Evolutionary conservation across 225 moss, liverwort and hornwort genomes (phyloP).

Genomic region (Bryoerythrophyllum caledonicum): DNA sequence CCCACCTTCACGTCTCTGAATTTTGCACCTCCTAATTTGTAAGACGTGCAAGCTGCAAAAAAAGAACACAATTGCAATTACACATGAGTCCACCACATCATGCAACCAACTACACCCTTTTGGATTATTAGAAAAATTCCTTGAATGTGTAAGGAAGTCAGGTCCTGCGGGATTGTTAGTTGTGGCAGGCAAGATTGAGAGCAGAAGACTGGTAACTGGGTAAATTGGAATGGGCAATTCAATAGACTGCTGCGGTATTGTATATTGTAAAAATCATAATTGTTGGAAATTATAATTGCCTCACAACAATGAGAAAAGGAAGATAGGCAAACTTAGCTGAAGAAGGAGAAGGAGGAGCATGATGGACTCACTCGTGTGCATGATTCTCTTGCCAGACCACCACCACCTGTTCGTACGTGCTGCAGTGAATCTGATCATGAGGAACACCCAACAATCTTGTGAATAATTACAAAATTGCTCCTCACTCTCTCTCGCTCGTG

Average conservation of each 20-base stretch:
- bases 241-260: too few relatives aligned
- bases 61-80: neutral
- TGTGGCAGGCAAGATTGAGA: slow-evolving; percentile 2
- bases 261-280: neutral
- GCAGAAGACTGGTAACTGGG: neutral
- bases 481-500: neutral
- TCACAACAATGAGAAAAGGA: neutral
- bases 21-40: too few relatives aligned
- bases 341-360: neutral
- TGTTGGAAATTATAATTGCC: neutral
- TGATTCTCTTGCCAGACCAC: slow-evolving; percentile 27
- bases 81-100: neutral
- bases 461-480: slow-evolving; percentile 16
- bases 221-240: too few relatives aligned
- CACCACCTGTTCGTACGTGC: neutral
- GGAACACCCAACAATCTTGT: neutral
- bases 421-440: slow-evolving; percentile 25
- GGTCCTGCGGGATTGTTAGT: neutral
- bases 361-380: slow-evolving; percentile 29
- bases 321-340: neutral
- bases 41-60: neutral
- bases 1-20: too few relatives aligned
- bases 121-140: neutral
- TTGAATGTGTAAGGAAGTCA: neutral
- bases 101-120: neutral